Evolutionary conservation across 23 red algal species (phyloP).

Genomic region (Gracilariopsis chorda): DNA sequence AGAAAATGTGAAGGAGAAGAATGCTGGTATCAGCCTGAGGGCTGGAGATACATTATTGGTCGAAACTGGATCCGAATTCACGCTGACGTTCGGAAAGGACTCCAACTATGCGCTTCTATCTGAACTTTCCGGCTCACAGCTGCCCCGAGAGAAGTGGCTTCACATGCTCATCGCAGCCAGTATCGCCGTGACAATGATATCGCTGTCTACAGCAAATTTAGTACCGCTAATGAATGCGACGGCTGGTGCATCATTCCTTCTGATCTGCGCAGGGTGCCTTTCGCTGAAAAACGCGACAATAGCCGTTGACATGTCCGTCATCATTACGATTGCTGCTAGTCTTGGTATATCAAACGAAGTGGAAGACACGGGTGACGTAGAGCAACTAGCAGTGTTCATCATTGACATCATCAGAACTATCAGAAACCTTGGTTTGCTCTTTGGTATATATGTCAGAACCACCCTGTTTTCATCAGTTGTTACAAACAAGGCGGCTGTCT

Average conservation of each 20-base stretch:
- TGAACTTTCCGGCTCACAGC: slow-evolving; percentile 57
- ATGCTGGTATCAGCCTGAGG: slow-evolving; percentile 47
- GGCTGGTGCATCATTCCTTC: neutral
- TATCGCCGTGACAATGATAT: slow-evolving; percentile 44
- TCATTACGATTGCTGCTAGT: slow-evolving; percentile 45
- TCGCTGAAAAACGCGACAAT: slow-evolving; percentile 35
- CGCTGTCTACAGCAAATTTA: neutral
- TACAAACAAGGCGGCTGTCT: slow-evolving; percentile 72
- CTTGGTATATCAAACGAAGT: slow-evolving; percentile 42
- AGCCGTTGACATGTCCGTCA: slow-evolving; percentile 32
- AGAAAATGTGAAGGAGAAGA: slow-evolving; percentile 49
- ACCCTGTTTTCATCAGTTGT: slow-evolving; percentile 51
- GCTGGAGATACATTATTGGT: slow-evolving; percentile 60
- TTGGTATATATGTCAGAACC: slow-evolving; percentile 67
- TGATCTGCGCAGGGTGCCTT: slow-evolving; percentile 52
- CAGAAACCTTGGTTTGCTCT: slow-evolving; percentile 52
- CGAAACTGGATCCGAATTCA: slow-evolving; percentile 58
- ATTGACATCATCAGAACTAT: slow-evolving; percentile 32
- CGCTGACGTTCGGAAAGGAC: slow-evolving; percentile 21
- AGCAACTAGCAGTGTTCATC: slow-evolving; percentile 35
- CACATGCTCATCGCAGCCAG: slow-evolving; percentile 49
- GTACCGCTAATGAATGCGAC: slow-evolving; percentile 34
- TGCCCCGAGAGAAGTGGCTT: slow-evolving; percentile 37
- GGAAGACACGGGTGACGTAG: slow-evolving; percentile 34
- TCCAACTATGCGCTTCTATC: slow-evolving; percentile 62